Evolutionary conservation across 2,329 filamentous ascomycete species (phyloP), one percentile per base, ranked within the genome.

Genomic region (Samsoniella hepiali): DNA sequence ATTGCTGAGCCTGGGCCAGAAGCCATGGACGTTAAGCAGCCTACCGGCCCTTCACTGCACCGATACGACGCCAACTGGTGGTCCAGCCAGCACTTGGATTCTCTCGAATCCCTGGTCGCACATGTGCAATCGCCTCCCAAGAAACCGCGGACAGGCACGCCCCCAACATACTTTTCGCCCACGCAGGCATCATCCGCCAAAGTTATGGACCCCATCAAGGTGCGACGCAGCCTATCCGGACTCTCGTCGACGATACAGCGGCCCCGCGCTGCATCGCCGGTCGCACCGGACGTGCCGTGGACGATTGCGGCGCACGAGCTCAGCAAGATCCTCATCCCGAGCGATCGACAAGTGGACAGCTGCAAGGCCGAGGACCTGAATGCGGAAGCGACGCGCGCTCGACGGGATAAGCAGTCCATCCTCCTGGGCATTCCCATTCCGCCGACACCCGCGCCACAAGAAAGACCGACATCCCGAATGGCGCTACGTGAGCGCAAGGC

Each of bases 131-230:
- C 78, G 8, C 80, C 81, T 62, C 77, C 78, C 9, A 83, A 77
- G 69, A 88, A 85, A 69, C 75, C 81, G 15, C 85, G 86, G 34
- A 78, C 78, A 65, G 79, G 82, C 15, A 83, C 84, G 29, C 74
- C 82, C 9, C 88, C 91, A 1, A 93, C 91, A 1, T 97, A 93
- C 75, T 92, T 87, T 2, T 91, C 93, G 1, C 91, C 93, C 0
- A 98, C 94, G 0, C 90, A 94, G 66, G 91, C 94, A 0, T 98
- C 92, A 49, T 87, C 88, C 1, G 91, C 92, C 31, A 96, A 91
- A 75, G 88, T 91, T 11, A 82, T 90, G 1, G 84, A 90, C 53
- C 84, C 88, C 1, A 79, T 87, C 9, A 89, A 86, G 65, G 79
- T 90, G 66, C 83, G 86, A 49, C 83, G 88, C 34, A 90, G 82